A percentile compares a stretch with the other conserved stretches of the same genome.
Evolutionary conservation across 2,329 filamentous ascomycete species (phyloP).

Genomic region (Verticillium alfalfae): DNA sequence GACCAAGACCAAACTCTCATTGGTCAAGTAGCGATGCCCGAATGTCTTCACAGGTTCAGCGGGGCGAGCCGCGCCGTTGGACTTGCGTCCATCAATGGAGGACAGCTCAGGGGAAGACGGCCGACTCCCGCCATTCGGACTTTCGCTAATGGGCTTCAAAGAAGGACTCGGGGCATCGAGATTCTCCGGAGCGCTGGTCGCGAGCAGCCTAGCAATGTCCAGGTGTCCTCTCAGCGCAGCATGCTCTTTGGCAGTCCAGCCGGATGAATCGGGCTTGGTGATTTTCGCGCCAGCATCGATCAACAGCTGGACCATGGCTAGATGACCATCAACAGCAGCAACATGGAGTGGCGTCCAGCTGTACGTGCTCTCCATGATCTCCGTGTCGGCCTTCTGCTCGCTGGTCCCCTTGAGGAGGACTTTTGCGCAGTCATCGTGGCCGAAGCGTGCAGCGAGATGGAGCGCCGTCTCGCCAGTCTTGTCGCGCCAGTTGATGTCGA

Average conservation of each 20-base stretch:
- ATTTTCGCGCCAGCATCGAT: slow-evolving; percentile 73
- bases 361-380: slow-evolving; percentile 77
- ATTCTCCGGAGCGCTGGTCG: slow-evolving; percentile 25
- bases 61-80: slow-evolving; percentile 43
- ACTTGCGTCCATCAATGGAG: slow-evolving; percentile 57
- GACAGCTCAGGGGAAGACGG: slow-evolving; percentile 43
- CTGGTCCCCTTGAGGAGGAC: slow-evolving; percentile 67
- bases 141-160: slow-evolving; percentile 7
- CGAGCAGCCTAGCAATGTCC: slow-evolving; percentile 67
- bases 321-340: slow-evolving; percentile 81
- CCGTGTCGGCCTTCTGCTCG: slow-evolving; percentile 68
- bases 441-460: slow-evolving; percentile 86
- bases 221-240: slow-evolving; percentile 86
- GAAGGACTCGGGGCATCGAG: slow-evolving; percentile 5
- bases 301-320: slow-evolving; percentile 69
- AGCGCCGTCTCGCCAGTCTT: slow-evolving; percentile 85
- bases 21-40: slow-evolving; percentile 87
- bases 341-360: slow-evolving; percentile 95
- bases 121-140: slow-evolving; percentile 4
- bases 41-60: slow-evolving; percentile 88
- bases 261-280: slow-evolving; percentile 72
- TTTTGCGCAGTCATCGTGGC: slow-evolving; percentile 73
- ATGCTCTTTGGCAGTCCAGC: slow-evolving; percentile 93
- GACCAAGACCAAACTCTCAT: slow-evolving; percentile 85
- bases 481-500: slow-evolving; percentile 92